Evolutionary conservation across 192 early-diverging fungal genomes (phyloP).

Genomic region (Phlyctochytrium arcticum): DNA sequence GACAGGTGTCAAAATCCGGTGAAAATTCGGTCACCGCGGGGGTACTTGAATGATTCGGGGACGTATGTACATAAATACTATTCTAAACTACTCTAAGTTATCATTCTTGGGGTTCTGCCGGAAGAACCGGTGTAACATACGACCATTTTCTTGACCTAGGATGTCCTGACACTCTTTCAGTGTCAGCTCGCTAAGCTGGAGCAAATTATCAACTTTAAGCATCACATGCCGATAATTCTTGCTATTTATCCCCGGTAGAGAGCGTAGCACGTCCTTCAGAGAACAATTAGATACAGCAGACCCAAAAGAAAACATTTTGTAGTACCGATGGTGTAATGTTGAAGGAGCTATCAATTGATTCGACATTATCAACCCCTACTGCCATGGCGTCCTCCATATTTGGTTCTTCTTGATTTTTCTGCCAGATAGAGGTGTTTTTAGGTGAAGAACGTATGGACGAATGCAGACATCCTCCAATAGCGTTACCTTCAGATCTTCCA

Average conservation of each 20-base stretch:
- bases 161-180: conserved; percentile 43
- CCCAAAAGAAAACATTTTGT: background rate
- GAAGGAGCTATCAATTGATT: conserved; percentile 62
- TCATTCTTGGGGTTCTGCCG: conserved; percentile 11
- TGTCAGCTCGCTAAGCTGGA: conserved; percentile 54
- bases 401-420: conserved; percentile 77
- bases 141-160: conserved; percentile 61
- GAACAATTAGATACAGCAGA: background rate
- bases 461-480: conserved; percentile 1
- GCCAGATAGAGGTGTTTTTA: background rate
- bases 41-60: no score
- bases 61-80: no score
- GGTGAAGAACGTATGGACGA: background rate
- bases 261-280: conserved; percentile 66
- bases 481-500: conserved; percentile 82
- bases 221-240: conserved; percentile 78
- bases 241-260: conserved; percentile 80
- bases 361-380: conserved; percentile 63
- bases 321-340: conserved; percentile 64
- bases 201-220: conserved; percentile 56
- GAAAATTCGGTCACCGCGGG: no score
- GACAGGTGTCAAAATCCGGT: no score
- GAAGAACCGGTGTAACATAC: conserved; percentile 65
- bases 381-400: conserved; percentile 60
- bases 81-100: no score